A percentile compares a stretch with the other conserved stretches of the same genome.
Evolutionary conservation across 129 eudicot species (phyloP).

Genomic region (Flaveria sonorensis): DNA sequence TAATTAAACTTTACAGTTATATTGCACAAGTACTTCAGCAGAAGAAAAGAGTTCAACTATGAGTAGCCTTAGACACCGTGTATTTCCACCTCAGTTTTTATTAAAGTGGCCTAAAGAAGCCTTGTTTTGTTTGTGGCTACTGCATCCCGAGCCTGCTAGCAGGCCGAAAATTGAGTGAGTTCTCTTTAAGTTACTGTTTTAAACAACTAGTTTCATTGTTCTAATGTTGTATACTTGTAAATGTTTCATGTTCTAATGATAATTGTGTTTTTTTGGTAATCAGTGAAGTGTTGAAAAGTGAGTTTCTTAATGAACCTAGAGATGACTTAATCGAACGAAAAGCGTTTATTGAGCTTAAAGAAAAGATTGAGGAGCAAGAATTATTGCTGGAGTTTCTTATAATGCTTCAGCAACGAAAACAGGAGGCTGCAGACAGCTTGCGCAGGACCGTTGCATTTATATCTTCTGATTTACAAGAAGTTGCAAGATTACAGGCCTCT

Average conservation of each 20-base stretch:
- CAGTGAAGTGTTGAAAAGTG: conserved; percentile 79
- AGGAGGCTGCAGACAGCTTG: conserved; percentile 67
- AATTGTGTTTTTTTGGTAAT: conserved; percentile 13
- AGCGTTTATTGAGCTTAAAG: conserved; percentile 67
- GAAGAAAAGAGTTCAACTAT: conserved; percentile 84
- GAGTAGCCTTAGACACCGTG: conserved; percentile 84
- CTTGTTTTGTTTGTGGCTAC: conserved; percentile 91
- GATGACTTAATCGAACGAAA: conserved; percentile 60
- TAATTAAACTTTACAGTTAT: conserved; percentile 56
- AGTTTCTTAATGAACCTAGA: conserved; percentile 69
- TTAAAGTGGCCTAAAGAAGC: conserved; percentile 98
- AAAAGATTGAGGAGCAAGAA: conserved; percentile 77
- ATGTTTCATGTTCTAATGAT: conserved; percentile 13
- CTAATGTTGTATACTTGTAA: background rate
- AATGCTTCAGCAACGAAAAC: conserved; percentile 62
- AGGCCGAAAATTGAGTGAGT: conserved; percentile 85
- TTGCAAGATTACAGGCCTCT: conserved; percentile 51
- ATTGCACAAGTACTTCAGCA: conserved; percentile 68
- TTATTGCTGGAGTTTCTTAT: conserved; percentile 78
- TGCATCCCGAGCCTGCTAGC: conserved; percentile 87
- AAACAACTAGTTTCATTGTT: background rate
- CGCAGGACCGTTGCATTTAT: conserved; percentile 63
- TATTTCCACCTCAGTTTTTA: conserved; percentile 87
- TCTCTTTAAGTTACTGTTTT: conserved; percentile 7
- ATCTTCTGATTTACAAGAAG: conserved; percentile 84